Base-by-base conservation (phyloP, 192 early-diverging fungal species). In the Coemansia sp. region DNA sequence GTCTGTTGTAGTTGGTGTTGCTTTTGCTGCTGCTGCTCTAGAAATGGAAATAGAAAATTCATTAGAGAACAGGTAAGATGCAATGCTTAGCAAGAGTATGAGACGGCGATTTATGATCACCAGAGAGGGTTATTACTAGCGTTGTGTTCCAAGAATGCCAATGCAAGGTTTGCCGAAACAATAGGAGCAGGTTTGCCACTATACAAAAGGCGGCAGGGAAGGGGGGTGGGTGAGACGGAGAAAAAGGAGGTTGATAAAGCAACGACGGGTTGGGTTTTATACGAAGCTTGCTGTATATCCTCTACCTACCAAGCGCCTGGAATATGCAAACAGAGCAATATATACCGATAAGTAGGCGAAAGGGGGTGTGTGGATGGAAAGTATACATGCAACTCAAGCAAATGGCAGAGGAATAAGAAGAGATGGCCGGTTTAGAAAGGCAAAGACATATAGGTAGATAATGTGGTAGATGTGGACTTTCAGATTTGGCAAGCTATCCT, bases 1-100 rank as follows among this genome's bases (percentile, higher is more conserved):
- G 34, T 30, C 34, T 22, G 30, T 58, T 30, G 44, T 22, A 57
- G 57, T 7, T 57, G 41, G 19, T 55, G 60, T 38, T 23, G 57
- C 44, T 50, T 55, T 29, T 60, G 61, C 34, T 58, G 68, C 31
- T 59, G 62, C 53, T 50, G 63, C 50, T 62, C 72, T 30, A 58
- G 34, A 28, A 68, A 62, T 33, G 67, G 69, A 9, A 40, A 59
- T 40, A 78, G 33, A 59, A 65, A 78, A 62, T 68, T 42, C 75
- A 78, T 78, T 14, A 48, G 23, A 8, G 19, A 31, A 30, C 5
- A n/a, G 23, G 20, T n/a, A 54, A n/a, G 23, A 11, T 30, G 25
- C 52, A 31, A 14, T 54, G 52, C 30, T 54, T 54, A 54, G 52
- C 30, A 54, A 33, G 23, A 54, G 4, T 31, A 54, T 29, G 29